Evolutionary conservation across 257 asterid species (phyloP), one percentile per base, ranked within the genome.

Genomic region (Rauvolfia tetraphylla): DNA sequence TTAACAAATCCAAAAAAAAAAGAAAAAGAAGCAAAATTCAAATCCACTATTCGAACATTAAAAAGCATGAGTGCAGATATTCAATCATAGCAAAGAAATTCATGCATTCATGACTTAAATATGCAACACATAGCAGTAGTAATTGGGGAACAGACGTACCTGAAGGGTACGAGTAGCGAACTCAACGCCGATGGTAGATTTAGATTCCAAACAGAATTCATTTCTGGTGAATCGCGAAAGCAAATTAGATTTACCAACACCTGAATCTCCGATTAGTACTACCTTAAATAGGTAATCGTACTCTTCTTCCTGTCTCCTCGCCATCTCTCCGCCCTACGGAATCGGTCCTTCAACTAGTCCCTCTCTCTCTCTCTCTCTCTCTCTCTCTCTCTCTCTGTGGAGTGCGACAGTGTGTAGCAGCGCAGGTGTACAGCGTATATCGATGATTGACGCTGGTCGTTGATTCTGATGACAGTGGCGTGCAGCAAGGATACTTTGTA

Each of bases 111-210:
- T 2, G 12, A 27, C 46, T 34, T 18, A 36, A 33, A 33, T 34
- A 63, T 22, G 27, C 46, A 33, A 20, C 17, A 18, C 7, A 38
- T 18, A 53, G 59, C 3, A 39, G 27, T 39, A 1, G 42, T 0
- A 33, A 44, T 42, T 2, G 39, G 38, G 23, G 20, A 20, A 7
- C 1, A 44, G 15, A 41, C 76, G 20, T n/a, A 77, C 85, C 76
- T 86, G 87, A 36, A 86, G 89, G 3, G 87, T 83, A 15, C 89
- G 89, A 72, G 89, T 86, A 57, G 89, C 89, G 83, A 86, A 86
- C 72, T 86, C 89, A 68, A 86, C 89, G 77, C 89, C 89, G 69
- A 86, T 86, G 70, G 89, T 86, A 78, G 89, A 86, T 80, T 86
- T 86, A 70, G 87, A 86, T 48, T 86, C 89, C 77, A 86, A 75